A percentile compares a stretch with the other conserved stretches of the same genome.
Evolutionary conservation across 352 stramenopile genomes (phyloP).

Genomic region (Hyphochytrium catenoides): DNA sequence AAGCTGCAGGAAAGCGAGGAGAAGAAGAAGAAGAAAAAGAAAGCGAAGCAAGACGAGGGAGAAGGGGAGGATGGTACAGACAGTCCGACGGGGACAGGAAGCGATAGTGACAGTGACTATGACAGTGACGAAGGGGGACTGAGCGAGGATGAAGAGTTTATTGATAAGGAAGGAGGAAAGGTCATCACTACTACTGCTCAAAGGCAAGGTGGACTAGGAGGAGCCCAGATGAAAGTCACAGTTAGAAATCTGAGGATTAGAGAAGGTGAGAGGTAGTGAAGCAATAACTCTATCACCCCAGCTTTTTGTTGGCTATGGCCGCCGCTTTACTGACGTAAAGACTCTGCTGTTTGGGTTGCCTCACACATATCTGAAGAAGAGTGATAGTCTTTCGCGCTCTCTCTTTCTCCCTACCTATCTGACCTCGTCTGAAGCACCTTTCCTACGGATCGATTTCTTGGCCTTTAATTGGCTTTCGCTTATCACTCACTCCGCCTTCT

Average conservation of each 20-base stretch:
- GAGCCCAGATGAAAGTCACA: conserved; percentile 92
- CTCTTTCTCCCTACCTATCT: too few species aligned
- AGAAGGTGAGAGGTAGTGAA: too few species aligned
- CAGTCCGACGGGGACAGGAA: conserved; percentile 17
- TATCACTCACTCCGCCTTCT: too few species aligned
- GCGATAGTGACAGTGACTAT: conserved; percentile 41
- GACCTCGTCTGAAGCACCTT: too few species aligned
- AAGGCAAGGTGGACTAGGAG: conserved; percentile 80
- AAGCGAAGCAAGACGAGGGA: conserved; percentile 45
- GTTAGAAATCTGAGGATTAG: conserved; percentile 94
- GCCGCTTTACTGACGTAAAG: too few species aligned
- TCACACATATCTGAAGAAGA: too few species aligned
- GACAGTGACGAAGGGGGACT: conserved; percentile 69
- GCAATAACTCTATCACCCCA: too few species aligned
- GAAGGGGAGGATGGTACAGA: conserved; percentile 32
- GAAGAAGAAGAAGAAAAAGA: conserved; percentile 18
- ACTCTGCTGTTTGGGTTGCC: too few species aligned
- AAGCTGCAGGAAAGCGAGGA: conserved; percentile 5
- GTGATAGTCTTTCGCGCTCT: too few species aligned
- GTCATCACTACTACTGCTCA: conserved; percentile 81
- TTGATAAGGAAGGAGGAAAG: conserved; percentile 65
- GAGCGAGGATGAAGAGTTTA: conserved; percentile 65
- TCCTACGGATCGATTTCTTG: too few species aligned
- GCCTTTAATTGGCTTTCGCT: too few species aligned
- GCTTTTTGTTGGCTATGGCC: too few species aligned